Conservation (phyloP, 129 eudicot species). For the Chrysanthemum seticuspe region DNA sequence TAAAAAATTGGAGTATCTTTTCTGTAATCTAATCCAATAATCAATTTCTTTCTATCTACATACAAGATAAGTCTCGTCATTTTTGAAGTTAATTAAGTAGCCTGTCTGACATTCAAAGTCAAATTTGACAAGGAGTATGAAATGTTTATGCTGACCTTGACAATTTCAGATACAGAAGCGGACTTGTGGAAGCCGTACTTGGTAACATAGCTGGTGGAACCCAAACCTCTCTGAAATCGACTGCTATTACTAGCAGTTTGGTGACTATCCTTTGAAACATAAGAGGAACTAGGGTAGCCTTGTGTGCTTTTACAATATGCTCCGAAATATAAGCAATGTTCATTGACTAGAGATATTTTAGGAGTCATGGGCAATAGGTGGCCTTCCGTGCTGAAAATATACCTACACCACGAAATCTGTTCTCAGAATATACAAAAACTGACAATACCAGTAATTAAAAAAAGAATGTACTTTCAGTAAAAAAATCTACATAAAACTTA, state of each 20-base stretch:
- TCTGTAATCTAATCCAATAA: too few species aligned
- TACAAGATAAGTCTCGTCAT: neutral
- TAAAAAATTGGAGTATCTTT: too few species aligned
- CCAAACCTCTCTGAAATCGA: slow-evolving; percentile 38
- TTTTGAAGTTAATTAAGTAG: neutral
- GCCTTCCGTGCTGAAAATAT: slow-evolving; percentile 93
- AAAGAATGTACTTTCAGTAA: neutral
- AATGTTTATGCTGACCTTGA: slow-evolving; percentile 49
- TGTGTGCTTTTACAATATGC: slow-evolving; percentile 58
- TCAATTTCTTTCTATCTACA: neutral
- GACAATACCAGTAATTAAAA: too few species aligned
- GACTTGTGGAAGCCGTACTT: slow-evolving; percentile 37
- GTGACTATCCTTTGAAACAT: slow-evolving; percentile 33
- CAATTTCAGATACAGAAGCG: slow-evolving; percentile 49
- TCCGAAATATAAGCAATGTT: slow-evolving; percentile 80
- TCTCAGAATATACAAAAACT: neutral
- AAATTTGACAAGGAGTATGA: neutral
- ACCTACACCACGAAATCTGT: slow-evolving; percentile 40
- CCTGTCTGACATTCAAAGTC: neutral
- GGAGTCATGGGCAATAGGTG: slow-evolving; percentile 89
- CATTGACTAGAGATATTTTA: slow-evolving; percentile 69
- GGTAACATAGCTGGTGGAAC: slow-evolving; percentile 39
- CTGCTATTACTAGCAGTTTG: slow-evolving; percentile 39
- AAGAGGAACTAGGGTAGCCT: slow-evolving; percentile 34
- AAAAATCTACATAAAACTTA: slow-evolving; percentile 31